A percentile compares a stretch with the other conserved stretches of the same genome.
phyloP scores from a whole-genome alignment of 495 filamentous ascomycete species.

The Aspergillus sclerotioniger region DNA sequence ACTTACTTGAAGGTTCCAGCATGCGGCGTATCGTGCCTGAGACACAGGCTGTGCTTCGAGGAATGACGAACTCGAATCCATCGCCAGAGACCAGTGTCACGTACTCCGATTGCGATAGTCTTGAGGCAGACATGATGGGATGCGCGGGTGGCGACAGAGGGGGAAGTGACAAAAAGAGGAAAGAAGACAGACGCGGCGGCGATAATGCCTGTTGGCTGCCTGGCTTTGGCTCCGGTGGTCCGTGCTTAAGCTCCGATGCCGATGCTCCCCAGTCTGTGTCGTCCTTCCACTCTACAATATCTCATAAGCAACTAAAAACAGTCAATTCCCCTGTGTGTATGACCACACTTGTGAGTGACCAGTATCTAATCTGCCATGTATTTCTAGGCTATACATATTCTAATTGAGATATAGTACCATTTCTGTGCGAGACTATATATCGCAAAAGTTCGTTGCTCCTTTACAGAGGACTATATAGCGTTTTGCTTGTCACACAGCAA shows the following conservation, averaged over 20 bases:
- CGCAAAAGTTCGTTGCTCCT: neutral
- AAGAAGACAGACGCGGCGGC: constrained; percentile 7
- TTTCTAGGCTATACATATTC: too few species aligned
- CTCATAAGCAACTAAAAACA: too few species aligned
- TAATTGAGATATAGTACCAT: too few species aligned
- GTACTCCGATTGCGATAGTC: constrained; percentile 44
- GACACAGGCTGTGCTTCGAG: constrained; percentile 69
- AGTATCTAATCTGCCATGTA: too few species aligned
- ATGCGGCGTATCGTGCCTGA: constrained; percentile 80
- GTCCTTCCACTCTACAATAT: neutral
- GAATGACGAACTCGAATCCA: constrained; percentile 83
- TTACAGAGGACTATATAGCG: neutral
- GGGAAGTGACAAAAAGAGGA: constrained; percentile 5
- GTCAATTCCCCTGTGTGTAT: too few species aligned
- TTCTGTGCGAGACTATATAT: too few species aligned
- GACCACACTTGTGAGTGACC: too few species aligned
- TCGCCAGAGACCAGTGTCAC: constrained; percentile 86
- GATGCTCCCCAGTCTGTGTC: neutral
- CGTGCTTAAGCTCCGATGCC: constrained; percentile 28
- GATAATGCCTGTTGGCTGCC: neutral
- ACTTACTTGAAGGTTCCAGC: constrained; percentile 74
- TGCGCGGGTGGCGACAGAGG: constrained; percentile 8
- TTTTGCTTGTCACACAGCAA: neutral
- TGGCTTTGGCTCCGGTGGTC: constrained; percentile 18
- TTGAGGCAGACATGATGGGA: constrained; percentile 9